Evolutionary conservation across 805 yeast species (phyloP), one percentile per base, ranked within the genome.

Genomic region (Blastobotrys chiropterorum): DNA sequence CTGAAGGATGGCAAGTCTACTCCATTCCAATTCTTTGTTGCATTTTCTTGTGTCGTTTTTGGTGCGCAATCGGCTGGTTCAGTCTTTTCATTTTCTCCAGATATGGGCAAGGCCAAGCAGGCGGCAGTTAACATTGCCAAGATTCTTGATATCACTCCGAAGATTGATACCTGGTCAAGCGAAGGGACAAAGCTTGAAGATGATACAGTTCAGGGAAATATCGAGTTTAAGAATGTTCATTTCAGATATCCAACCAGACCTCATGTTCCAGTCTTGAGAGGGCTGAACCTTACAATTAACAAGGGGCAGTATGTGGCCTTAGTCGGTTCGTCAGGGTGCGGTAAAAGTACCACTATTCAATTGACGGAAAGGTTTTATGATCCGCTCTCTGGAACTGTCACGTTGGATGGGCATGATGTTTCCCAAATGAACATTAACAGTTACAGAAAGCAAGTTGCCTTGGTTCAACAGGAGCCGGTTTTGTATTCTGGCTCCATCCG

Each of bases 191-290:
- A 44, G 3, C 59, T 70, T 3, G 61, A 59, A 16, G 72, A 57
- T 30, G 59, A 50, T 8, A 49, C 47, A 0, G 71, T 72, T 43
- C 49, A 60, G 14, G 90, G 90, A 13, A 67, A 72, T 13, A 74
- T 89, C 11, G 67, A 62, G 31, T 79, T 89, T 58, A 50, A 69
- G 13, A 67, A 81, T 56, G 81, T 90, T 3, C 63, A 68, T 2
- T 90, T 89, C 67, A 60, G 76, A 3, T 92, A 90, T 66, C 81
- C 85, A 2, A 71, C 83, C 2, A 76, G 94, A 53, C 75, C 76
- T 0, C 69, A 72, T 7, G 72, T 71, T 1, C 66, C 68, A 3
- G 81, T 80, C 0, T 63, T 92, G 21, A 69, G 76, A 1, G 68
- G 81, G 38, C 70, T 86, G 1, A 67, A 68, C 44, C 57, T 85